Base-by-base conservation (phyloP, 1,139 yeast genomes). In the Trichomonascaceae sp. region DNA sequence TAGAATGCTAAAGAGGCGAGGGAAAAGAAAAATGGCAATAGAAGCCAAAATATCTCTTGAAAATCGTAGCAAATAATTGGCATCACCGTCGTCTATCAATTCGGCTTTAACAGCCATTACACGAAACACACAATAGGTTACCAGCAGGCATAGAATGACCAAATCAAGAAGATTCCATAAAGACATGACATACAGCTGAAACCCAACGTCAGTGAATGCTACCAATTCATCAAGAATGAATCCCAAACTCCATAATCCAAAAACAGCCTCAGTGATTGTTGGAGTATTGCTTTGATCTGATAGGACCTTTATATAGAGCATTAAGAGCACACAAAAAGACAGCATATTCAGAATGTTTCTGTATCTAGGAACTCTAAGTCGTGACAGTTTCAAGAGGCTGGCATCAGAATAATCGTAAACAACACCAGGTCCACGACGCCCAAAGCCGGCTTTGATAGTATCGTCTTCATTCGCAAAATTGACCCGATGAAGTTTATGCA, bases 11-110 rank as follows among this genome's bases (percentile, higher is more conserved):
- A 82, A 73, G 51, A 80, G 71, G 41, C 86, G 66, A 0, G 86
- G 86, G 44, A 82, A 71, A 43, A 82, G 66, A 32, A 81, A 69
- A 41, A 82, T 80, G 0, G 85, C 81, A 3, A 80, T 74, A 1
- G 81, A 76, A 9, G 82, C 81, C 47, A 74, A 70, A 18, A 71
- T 61, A 43, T 79, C 68, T 58, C 74, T 77, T 17, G 77, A 67
- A 5, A 72, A 54, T 32, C 72, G 69, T 55, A 54, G 51, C 51
- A 60, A 49, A 36, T 57, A 51, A 22, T 54, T 47, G 45, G 58
- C 59, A 20, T 55, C 55, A 17, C 55, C 52, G 30, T 46, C 54
- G 12, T 56, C 57, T 10, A 52, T 44, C 15, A 47, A 15, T 47
- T 30, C 36, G 52, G 60, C 49, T 55, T 48, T 36, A 12, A 65